Percentiles rank a stretch among this genome's conserved stretches.
Conservation (phyloP, 768 basidiomycete species). For the Mycena capillaripes region DNA sequence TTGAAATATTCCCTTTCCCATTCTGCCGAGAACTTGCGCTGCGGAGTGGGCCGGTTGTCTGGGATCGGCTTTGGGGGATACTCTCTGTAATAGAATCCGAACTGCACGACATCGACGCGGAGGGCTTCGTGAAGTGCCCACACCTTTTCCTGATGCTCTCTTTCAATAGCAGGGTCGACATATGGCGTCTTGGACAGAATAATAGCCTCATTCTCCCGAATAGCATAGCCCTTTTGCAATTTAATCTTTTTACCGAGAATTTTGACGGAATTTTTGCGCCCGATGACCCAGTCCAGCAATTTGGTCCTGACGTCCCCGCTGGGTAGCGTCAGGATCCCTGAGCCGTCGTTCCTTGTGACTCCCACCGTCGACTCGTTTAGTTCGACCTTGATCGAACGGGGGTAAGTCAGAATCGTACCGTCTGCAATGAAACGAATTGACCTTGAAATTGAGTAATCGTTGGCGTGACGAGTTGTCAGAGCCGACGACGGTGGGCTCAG, state of each 20-base stretch:
- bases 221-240: background rate
- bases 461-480: slow-evolving; percentile 47
- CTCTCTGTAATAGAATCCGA: slow-evolving; percentile 70
- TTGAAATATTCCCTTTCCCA: slow-evolving; percentile 68
- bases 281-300: slow-evolving; percentile 60
- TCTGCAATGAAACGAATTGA: slow-evolving; percentile 41
- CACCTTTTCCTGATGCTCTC: slow-evolving; percentile 61
- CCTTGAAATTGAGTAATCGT: slow-evolving; percentile 69
- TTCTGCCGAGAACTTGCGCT: slow-evolving; percentile 78
- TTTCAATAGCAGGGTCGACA: slow-evolving; percentile 66
- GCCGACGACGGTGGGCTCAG: background rate
- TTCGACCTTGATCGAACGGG: background rate
- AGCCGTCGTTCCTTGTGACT: slow-evolving; percentile 70
- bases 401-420: background rate
- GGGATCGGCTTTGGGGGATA: slow-evolving; percentile 44
- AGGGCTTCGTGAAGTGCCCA: slow-evolving; percentile 60
- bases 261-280: slow-evolving; percentile 54
- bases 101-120: slow-evolving; percentile 74
- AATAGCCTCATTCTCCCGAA: slow-evolving; percentile 31
- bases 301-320: slow-evolving; percentile 53
- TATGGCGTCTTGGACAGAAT: slow-evolving; percentile 69
- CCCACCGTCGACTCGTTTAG: slow-evolving; percentile 55
- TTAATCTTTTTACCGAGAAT: slow-evolving; percentile 31
- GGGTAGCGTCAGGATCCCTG: slow-evolving; percentile 52
- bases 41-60: slow-evolving; percentile 45